Base-by-base conservation (phyloP, 1,284 basidiomycete species). In the Trichosporon coremiiforme region DNA sequence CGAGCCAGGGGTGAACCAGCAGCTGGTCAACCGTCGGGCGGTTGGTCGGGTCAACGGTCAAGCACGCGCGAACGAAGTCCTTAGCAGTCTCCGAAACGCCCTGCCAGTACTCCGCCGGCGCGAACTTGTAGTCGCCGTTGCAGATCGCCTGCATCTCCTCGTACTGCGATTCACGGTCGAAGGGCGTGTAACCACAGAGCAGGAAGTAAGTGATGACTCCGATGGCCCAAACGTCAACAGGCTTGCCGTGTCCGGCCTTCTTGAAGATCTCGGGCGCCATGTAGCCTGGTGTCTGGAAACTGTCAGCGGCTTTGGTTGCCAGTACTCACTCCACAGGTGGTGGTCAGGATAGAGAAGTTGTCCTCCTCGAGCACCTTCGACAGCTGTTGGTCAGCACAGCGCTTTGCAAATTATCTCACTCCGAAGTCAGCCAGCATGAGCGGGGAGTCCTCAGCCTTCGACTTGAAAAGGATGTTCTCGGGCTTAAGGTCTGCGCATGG, bases 361-460 rank as follows among this genome's bases (percentile, higher is more conserved):
- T 93, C 90, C 75, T 95, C 94, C 45, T 97, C 91, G 85, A 99
- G 91, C 29, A 97, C 88, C 35, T 94, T 81, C 8, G 85, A 86
- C 55, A 84, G 73, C 73, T 81, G 62, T 6, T 20, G 66, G 64
- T 77, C 45, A 71, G 66, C 15, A 12, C n/a, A 29, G 4, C 20
- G 25, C n/a, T 4, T 4, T 53, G 5, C 22, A 0, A 1, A 12
- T 35, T 47, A 33, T 12, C 90, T 89, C 70, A 98, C 87, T 12
- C 97, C 97, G 83, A 99, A 99, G 84, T 99, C 97, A 3, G 97
- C 96, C 74, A 99, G 91, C 88, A 98, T 92, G 76, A 99, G 90
- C 78, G 98, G 95, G 9, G 95, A 91, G 68, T 95, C 91, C 80
- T 98, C 95, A 4, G 89, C 91, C 77, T 90, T 89, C 55, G 91